Evolutionary conservation across 257 asterid species (phyloP).

Genomic region (Anisodus acutangulus): DNA sequence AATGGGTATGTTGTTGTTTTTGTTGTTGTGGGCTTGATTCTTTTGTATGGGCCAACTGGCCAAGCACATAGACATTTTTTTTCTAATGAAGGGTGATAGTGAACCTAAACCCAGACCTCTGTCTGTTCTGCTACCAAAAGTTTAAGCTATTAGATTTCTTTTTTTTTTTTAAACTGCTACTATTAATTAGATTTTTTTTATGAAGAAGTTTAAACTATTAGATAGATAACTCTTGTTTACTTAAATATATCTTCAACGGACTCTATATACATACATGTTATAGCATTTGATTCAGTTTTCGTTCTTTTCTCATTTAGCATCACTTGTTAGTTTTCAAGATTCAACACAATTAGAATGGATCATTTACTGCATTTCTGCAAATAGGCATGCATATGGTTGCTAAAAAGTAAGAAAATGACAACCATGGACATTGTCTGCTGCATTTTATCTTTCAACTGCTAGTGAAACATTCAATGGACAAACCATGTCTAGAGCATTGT

Average conservation of each 20-base stretch:
- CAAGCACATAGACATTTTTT: neutral
- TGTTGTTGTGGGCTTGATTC: neutral
- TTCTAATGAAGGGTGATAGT: constrained; percentile 3
- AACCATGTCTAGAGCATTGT: neutral
- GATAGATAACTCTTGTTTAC: neutral
- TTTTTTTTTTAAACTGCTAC: no score
- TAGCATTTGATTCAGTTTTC: neutral
- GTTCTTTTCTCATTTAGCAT: neutral
- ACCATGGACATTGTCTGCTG: constrained; percentile 17
- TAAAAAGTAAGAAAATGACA: neutral
- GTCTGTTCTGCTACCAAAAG: neutral
- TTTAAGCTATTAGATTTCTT: no score
- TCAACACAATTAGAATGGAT: neutral
- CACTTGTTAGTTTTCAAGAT: neutral
- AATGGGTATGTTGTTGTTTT: no score
- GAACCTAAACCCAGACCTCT: constrained; percentile 17
- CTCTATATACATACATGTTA: neutral
- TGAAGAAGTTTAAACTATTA: neutral
- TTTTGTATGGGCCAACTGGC: neutral
- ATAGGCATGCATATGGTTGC: constrained; percentile 15
- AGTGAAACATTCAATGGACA: neutral
- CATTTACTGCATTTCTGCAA: neutral
- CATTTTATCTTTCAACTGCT: constrained; percentile 1
- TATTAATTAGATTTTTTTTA: neutral
- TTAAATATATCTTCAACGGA: neutral